Conservation (phyloP, 2,329 filamentous ascomycete genomes). For the Scytalidium lignicola region DNA sequence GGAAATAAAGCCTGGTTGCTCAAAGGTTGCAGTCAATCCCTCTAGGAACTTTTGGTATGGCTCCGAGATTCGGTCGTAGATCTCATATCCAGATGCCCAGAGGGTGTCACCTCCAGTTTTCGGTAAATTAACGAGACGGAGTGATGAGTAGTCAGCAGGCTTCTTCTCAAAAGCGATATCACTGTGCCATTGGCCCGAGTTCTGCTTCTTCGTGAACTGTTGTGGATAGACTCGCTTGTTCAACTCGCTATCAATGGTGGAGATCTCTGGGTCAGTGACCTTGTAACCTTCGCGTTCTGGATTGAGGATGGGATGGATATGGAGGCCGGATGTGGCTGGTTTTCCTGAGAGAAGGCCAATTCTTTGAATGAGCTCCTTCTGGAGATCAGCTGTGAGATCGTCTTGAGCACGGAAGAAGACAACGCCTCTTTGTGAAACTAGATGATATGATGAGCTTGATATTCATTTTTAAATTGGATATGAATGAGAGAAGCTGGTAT, state of each 20-base stretch:
- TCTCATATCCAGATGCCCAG: conserved; percentile 62
- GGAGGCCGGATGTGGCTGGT: conserved; percentile 48
- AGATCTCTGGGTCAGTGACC: conserved; percentile 53
- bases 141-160: conserved; percentile 54
- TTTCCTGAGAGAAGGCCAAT: conserved; percentile 54
- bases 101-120: conserved; percentile 42
- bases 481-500: conserved; percentile 6
- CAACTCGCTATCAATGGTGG: conserved; percentile 54
- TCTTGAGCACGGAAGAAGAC: conserved; percentile 66
- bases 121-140: conserved; percentile 9
- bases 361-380: conserved; percentile 58
- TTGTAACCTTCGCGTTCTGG: conserved; percentile 40
- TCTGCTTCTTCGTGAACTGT: conserved; percentile 30
- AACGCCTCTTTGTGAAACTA: conserved; percentile 64
- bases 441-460: conserved; percentile 18
- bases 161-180: conserved; percentile 61
- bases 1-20: conserved; percentile 44
- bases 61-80: conserved; percentile 58
- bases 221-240: conserved; percentile 28
- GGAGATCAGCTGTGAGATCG: conserved; percentile 53
- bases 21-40: conserved; percentile 49
- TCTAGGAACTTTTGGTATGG: conserved; percentile 55
- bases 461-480: not conserved
- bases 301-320: conserved; percentile 57
- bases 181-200: conserved; percentile 49